These are phyloP conservation scores for Exophiala alcalophila DNA, from an alignment of 2,329 filamentous ascomycete species.

Conservation along the genomic window DNA sequence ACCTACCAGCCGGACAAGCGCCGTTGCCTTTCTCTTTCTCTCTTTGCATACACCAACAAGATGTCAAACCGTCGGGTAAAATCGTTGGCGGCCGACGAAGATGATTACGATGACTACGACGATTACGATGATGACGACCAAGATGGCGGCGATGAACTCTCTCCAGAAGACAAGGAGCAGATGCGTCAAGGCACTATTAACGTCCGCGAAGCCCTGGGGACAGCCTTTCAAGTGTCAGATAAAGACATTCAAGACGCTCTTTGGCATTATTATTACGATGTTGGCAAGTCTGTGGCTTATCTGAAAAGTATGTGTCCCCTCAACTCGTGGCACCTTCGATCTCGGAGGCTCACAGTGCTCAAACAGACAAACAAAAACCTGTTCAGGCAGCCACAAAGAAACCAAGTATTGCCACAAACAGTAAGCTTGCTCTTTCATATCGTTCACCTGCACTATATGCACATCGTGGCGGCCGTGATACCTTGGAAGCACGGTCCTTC, in stretches of 20 bases:
- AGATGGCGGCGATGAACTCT: slow-evolving; percentile 31
- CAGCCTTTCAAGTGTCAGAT: slow-evolving; percentile 60
- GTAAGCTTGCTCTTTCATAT: slow-evolving; percentile 18
- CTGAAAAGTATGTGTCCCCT: slow-evolving; percentile 57
- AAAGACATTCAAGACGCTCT: slow-evolving; percentile 81
- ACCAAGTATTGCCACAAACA: slow-evolving; percentile 11
- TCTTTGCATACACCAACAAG: slow-evolving; percentile 3
- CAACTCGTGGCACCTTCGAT: neutral
- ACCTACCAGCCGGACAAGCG: neutral
- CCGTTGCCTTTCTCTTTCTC: neutral
- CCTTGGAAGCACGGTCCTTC: slow-evolving; percentile 10
- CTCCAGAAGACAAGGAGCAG: slow-evolving; percentile 49
- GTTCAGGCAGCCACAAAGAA: slow-evolving; percentile 13
- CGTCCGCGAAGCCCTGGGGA: slow-evolving; percentile 65
- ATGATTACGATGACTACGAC: slow-evolving; percentile 42
- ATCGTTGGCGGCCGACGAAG: slow-evolving; percentile 42
- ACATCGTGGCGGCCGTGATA: slow-evolving; percentile 25
- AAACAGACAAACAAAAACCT: slow-evolving; percentile 28
- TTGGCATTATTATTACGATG: slow-evolving; percentile 95
- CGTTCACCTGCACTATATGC: slow-evolving; percentile 11
- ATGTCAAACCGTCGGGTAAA: slow-evolving; percentile 50
- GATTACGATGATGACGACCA: slow-evolving; percentile 30
- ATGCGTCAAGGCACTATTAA: slow-evolving; percentile 65
- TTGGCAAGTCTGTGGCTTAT: slow-evolving; percentile 79
- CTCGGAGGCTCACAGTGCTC: slow-evolving; percentile 1